Base-by-base conservation (phyloP, 208 protist species). In the Angomonas ambiguus region DNA sequence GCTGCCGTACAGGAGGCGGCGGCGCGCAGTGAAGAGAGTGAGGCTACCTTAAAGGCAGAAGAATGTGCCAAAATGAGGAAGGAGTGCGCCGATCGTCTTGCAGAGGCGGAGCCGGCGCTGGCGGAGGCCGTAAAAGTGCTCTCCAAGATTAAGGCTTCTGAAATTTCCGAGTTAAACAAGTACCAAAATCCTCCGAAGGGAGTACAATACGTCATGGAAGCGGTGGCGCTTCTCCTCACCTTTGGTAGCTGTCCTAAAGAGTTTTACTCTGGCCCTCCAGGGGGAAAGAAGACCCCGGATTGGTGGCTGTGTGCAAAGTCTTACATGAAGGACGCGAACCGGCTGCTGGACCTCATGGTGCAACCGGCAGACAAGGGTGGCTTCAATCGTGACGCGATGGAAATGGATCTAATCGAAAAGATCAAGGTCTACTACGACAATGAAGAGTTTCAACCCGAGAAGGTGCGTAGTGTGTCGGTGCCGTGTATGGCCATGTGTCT, bases 151-250 rank as follows among this genome's bases (percentile, higher is more conserved):
- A 99, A 99, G 71, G 79, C 92, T 41, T 85, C 81, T 0, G 97
- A 99, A 67, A 90, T 99, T 71, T 87, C 82, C n/a, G 98, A 99
- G 82, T 77, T 99, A 68, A 96, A 95, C 67, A 93, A 98, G 74
- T 97, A 99, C 76, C 77, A 92, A 59, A 94, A 93, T 64, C 98
- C 98, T 38, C 98, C 98, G 0, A 92, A 87, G 62, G 97, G 97
- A 74, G 98, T 99, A 27, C 85, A 97, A 78, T 88, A 98, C 62
- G 97, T 98, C 18, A 98, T 99, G 95, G 95, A 99, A 83, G 96
- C 97, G 27, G 95, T 99, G 32, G 98, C 97, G 65, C 88, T 99
- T 61, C 67, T 96, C 69, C 77, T 97, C 34, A 94, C 86, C 0
- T 96, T 99, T 80, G 96, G 97, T 58, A 97, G 98, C 80, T 91